Percentiles rank a stretch among this genome's conserved stretches.
Conservation (phyloP, 495 filamentous ascomycete species). For the Polyplosphaeria fusca region DNA sequence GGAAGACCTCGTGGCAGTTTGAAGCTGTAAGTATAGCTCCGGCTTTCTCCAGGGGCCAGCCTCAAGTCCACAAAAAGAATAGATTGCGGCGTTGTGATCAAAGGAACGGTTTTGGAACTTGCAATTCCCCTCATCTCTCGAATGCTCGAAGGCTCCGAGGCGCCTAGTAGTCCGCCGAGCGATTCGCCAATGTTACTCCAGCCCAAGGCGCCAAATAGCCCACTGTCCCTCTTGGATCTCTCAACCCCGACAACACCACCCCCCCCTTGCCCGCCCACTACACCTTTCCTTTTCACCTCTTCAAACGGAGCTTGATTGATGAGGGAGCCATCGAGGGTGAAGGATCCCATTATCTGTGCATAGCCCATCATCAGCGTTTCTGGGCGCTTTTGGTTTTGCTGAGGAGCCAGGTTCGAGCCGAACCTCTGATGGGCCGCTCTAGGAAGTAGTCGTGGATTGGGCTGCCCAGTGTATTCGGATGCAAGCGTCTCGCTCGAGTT, state of each 20-base stretch:
- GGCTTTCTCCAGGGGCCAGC: slow-evolving; percentile 84
- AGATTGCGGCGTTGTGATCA: slow-evolving; percentile 93
- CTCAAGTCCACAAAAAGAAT: slow-evolving; percentile 92
- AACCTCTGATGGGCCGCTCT: slow-evolving; percentile 59
- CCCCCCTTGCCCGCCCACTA: slow-evolving; percentile 76
- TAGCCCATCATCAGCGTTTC: slow-evolving; percentile 97
- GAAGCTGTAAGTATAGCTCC: slow-evolving; percentile 81
- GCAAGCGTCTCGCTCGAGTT: slow-evolving; percentile 89
- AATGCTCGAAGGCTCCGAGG: slow-evolving; percentile 82
- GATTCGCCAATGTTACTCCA: slow-evolving; percentile 89
- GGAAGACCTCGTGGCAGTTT: slow-evolving; percentile 81
- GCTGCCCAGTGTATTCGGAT: slow-evolving; percentile 80
- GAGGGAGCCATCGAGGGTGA: slow-evolving; percentile 85
- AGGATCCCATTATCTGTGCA: slow-evolving; percentile 88
- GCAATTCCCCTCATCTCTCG: slow-evolving; percentile 88
- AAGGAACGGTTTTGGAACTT: slow-evolving; percentile 74
- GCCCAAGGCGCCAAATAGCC: slow-evolving; percentile 78
- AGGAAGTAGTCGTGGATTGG: slow-evolving; percentile 48
- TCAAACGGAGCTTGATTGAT: slow-evolving; percentile 89
- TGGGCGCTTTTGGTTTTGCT: slow-evolving; percentile 48
- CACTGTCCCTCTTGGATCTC: slow-evolving; percentile 68
- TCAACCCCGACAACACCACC: slow-evolving; percentile 80
- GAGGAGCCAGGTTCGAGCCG: slow-evolving; percentile 55
- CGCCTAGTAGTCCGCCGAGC: slow-evolving; percentile 78
- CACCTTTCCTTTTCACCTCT: slow-evolving; percentile 90